A percentile compares a stretch with the other conserved stretches of the same genome.
phyloP scores from a whole-genome alignment of 345 rosid genomes.

The Syzygium oleosum region DNA sequence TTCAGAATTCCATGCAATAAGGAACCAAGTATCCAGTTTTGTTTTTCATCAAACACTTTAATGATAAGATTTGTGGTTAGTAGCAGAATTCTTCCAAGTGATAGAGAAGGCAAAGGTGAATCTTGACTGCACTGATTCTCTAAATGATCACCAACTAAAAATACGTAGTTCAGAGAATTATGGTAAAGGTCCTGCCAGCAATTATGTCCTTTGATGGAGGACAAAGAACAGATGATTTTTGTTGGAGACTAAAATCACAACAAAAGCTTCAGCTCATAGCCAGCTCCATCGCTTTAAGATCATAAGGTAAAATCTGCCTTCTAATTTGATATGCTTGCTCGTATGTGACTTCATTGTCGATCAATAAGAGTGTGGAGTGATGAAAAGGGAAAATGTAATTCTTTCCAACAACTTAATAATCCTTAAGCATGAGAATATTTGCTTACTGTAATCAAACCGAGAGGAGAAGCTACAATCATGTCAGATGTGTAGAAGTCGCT shows the following conservation, averaged over 20 bases:
- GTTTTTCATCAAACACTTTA: neutral
- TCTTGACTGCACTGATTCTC: neutral
- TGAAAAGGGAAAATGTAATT: neutral
- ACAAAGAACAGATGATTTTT: neutral
- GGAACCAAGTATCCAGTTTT: neutral
- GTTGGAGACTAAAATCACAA: neutral
- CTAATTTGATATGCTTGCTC: neutral
- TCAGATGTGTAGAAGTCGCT: slow-evolving; percentile 88
- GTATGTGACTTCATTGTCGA: neutral
- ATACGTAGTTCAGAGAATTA: neutral
- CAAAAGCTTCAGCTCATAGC: neutral
- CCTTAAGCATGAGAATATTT: neutral
- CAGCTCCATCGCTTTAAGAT: neutral
- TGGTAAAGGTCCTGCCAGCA: neutral
- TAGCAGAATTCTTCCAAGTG: neutral
- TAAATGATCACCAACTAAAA: neutral
- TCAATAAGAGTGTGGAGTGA: neutral
- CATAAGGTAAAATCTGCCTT: neutral
- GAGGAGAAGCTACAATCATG: slow-evolving; percentile 85
- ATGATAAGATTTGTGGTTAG: neutral
- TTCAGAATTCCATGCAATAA: neutral
- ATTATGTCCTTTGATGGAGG: neutral
- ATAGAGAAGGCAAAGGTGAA: neutral
- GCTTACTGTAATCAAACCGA: slow-evolving; percentile 54
- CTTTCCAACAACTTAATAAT: neutral